Conservation (phyloP, 495 filamentous ascomycete genomes). For the Trichoderma gamsii region DNA sequence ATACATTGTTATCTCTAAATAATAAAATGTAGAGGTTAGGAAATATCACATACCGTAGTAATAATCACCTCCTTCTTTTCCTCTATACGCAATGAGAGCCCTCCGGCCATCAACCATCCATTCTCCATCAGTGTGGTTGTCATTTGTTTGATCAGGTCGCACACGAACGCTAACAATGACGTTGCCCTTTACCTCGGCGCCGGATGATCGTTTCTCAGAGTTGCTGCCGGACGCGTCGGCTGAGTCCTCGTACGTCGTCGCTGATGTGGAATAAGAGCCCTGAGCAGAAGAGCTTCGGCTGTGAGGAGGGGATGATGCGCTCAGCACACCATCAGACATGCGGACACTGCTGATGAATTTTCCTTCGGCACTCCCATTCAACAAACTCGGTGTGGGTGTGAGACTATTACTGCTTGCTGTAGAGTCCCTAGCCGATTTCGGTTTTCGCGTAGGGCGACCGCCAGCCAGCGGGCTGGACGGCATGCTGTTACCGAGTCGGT, state of each 20-base stretch:
- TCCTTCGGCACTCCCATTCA: slow-evolving; percentile 71
- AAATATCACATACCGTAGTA: slow-evolving; percentile 64
- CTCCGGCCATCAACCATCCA: slow-evolving; percentile 88
- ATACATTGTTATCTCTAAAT: neutral
- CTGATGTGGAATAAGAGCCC: slow-evolving; percentile 84
- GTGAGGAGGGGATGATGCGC: slow-evolving; percentile 70
- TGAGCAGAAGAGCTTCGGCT: slow-evolving; percentile 86
- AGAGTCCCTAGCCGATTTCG: slow-evolving; percentile 34
- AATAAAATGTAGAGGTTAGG: slow-evolving; percentile 9
- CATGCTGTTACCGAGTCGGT: slow-evolving; percentile 44
- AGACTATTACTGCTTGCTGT: slow-evolving; percentile 35
- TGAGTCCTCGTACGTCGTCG: slow-evolving; percentile 76
- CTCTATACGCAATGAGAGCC: slow-evolving; percentile 73
- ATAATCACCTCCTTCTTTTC: slow-evolving; percentile 87
- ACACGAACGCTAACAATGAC: slow-evolving; percentile 94
- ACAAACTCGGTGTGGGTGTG: slow-evolving; percentile 58
- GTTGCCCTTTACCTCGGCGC: slow-evolving; percentile 76
- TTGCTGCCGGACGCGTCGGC: slow-evolving; percentile 40
- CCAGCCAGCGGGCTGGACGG: slow-evolving; percentile 56
- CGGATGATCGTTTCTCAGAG: slow-evolving; percentile 42
- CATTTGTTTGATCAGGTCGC: slow-evolving; percentile 67
- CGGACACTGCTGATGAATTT: slow-evolving; percentile 60
- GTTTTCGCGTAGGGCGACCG: slow-evolving; percentile 32
- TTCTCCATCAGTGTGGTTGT: slow-evolving; percentile 66
- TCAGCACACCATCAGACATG: slow-evolving; percentile 64